Evolutionary conservation across 2,329 filamentous ascomycete genomes (phyloP), one percentile per base, ranked within the genome.

Genomic region (Pseudogymnoascus sp.): DNA sequence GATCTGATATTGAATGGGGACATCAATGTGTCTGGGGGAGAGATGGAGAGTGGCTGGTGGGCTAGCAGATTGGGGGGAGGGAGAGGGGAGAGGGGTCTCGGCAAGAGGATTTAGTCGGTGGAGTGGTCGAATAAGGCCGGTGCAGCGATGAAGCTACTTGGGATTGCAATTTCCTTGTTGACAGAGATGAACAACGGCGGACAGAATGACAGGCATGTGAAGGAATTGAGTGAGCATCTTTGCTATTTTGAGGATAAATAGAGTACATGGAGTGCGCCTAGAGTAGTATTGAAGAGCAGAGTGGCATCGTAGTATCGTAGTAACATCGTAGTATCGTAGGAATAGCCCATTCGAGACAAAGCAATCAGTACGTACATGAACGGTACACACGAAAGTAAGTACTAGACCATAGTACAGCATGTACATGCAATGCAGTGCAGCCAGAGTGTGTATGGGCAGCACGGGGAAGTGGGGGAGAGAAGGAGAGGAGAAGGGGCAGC

Each of bases 81-180:
- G 2, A n/a, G 21, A 8, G n/a, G 50, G 33, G 24, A 37, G 31
- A 59, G 35, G 35, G 21, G 31, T 35, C 31, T 60, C 31, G 31
- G 35, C 56, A 60, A 60, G 16, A 14, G 16, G 16, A 11, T 7
- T 35, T 60, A 24, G 16, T 31, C 53, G 29, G 6, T 4, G 14
- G 56, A 59, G 13, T 37, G 16, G 53, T 33, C 53, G 29, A 47
- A 47, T 47, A 26, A 29, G 24, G 24, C 24, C 6, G 31, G 4
- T 21, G 56, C 11, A 38, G 56, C 16, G 29, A 60, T 35, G 56
- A 60, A 60, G 56, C 56, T 60, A 60, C 16, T 14, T 19, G 19
- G 35, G 31, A 35, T 60, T 60, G 56, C 31, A 60, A 60, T 60
- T 60, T 60, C 56, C 56, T 26, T 29, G 24, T 50, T 50, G n/a